Conservation (phyloP, 2,329 filamentous ascomycete genomes). For the Shiraia sp. region DNA sequence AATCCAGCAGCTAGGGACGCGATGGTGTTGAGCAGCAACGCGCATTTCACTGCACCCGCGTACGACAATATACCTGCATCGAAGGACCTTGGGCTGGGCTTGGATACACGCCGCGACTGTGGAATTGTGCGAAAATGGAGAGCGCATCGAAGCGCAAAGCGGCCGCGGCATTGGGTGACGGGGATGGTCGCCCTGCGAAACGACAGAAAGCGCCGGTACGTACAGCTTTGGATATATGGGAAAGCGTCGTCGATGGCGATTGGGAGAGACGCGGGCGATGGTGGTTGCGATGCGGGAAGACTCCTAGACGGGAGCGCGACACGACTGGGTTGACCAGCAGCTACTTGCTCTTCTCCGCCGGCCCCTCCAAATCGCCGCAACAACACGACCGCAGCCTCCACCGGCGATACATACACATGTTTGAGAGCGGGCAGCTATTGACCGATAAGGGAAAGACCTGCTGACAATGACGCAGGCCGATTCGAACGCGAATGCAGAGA, state of each 20-base stretch:
- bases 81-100: slow-evolving; percentile 15
- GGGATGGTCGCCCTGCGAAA: slow-evolving; percentile 60
- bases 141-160: slow-evolving; percentile 61
- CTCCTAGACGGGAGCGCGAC: slow-evolving; percentile 36
- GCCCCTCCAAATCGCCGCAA: slow-evolving; percentile 32
- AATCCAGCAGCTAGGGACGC: slow-evolving; percentile 18
- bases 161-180: slow-evolving; percentile 53
- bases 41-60: slow-evolving; percentile 41
- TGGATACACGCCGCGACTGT: slow-evolving; percentile 37
- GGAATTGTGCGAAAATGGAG: slow-evolving; percentile 43
- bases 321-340: slow-evolving; percentile 40
- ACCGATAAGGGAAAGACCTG: slow-evolving; percentile 11
- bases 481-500: slow-evolving; percentile 53
- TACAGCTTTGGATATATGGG: slow-evolving; percentile 35
- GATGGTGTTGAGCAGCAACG: slow-evolving; percentile 26
- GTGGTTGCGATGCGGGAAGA: slow-evolving; percentile 36
- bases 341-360: slow-evolving; percentile 29
- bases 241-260: slow-evolving; percentile 28
- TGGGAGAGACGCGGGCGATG: slow-evolving; percentile 17
- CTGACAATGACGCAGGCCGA: slow-evolving; percentile 39
- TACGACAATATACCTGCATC: slow-evolving; percentile 19
- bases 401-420: too few relatives aligned
- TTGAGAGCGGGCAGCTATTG: too few relatives aligned
- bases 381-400: slow-evolving; percentile 31
- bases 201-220: slow-evolving; percentile 63